Conservation (phyloP, 257 asterid genomes). For the Nicotiana paniculata region DNA sequence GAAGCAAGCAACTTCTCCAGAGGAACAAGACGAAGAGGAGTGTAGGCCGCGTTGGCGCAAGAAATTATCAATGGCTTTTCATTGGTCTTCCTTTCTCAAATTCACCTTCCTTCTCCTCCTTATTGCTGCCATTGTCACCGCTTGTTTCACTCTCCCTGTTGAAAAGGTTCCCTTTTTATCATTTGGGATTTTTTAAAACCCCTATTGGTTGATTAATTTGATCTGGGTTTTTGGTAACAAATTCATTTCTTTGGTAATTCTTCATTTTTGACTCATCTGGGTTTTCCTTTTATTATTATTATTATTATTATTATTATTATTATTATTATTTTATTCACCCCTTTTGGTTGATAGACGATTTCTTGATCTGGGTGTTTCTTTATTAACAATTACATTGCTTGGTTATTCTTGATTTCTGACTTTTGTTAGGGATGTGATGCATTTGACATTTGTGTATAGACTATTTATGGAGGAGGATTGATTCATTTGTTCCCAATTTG, state of each 20-base stretch:
- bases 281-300: background rate
- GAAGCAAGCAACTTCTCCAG: conserved; percentile 55
- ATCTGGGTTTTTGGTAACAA: background rate
- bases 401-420: background rate
- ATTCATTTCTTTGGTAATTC: background rate
- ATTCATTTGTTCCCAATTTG: background rate
- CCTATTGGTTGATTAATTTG: background rate
- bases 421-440: background rate
- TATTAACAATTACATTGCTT: background rate
- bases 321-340: background rate
- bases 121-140: conserved; percentile 52
- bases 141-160: conserved; percentile 86
- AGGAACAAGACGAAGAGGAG: conserved; percentile 56
- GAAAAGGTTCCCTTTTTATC: conserved; percentile 50
- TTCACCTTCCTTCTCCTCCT: conserved; percentile 48
- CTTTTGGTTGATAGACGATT: background rate
- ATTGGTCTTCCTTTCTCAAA: conserved; percentile 58
- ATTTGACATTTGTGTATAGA: background rate
- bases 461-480: background rate
- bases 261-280: background rate
- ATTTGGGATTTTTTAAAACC: background rate
- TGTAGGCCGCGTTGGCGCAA: conserved; percentile 74
- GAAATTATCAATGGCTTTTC: conserved; percentile 70
- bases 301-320: too few relatives aligned
- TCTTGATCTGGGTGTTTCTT: background rate